Evolutionary conservation across 140 eudicot genomes (phyloP), one percentile per base, ranked within the genome.

Genomic region (Cichorium intybus): DNA sequence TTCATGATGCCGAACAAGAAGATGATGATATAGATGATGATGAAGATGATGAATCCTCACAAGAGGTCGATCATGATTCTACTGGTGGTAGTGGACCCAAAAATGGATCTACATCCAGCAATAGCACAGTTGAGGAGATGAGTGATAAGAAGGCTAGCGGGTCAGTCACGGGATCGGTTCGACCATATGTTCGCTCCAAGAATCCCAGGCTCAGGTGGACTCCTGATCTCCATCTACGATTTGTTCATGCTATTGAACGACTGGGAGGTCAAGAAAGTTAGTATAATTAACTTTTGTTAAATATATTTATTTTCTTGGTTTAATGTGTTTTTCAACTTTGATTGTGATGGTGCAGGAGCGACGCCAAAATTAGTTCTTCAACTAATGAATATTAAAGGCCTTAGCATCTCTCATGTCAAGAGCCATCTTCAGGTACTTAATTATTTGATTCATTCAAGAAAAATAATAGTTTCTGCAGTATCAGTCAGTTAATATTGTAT

Each of bases 321-420:
- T 8, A 43, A 68, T 39, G 55, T 67, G 10, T 11, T 48, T 17
- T 46, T 50, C 17, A 22, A 53, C 5, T 56, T 64, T 70, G 56
- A 64, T 66, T 70, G 27, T 49, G 51, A 39, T 82, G 56, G 68
- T 66, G 75, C 68, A 92, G 98, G 88, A 70, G 98, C 98, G 64
- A 92, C 98, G 22, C 98, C 98, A 4, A 92, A 92, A 69, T 88
- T 92, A 78, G 98, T 92, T 75, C 98, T 92, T 74, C 98, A 92
- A 62, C 60, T 85, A 71, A 92, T 92, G 98, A 92, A 92, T 59
- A 57, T 92, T 34, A 92, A 92, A 79, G 96, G 98, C 53, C 95
- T 92, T 33, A 85, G 95, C 64, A 92, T 92, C 70, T 89, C 96
- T 81, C 98, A 92, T 81, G 95, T 92, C 86, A 92, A 92, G 85